Evolutionary conservation across 768 basidiomycete species (phyloP).

Genomic region (Cytidiella melzeri): DNA sequence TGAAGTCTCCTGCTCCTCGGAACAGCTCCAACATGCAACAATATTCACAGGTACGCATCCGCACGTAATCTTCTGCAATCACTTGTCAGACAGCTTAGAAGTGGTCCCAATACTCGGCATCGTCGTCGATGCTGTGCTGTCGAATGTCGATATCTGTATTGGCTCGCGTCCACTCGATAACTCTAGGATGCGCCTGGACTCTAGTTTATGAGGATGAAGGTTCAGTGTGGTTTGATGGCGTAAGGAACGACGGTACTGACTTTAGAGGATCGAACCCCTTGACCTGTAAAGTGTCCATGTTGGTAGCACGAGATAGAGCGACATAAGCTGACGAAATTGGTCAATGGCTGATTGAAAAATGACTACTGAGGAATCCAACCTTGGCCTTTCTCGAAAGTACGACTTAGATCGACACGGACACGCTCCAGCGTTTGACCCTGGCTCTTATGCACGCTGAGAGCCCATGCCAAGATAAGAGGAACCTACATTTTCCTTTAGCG

Average conservation of each 20-base stretch:
- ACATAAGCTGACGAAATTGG: constrained; percentile 62
- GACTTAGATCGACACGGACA: constrained; percentile 71
- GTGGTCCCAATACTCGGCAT: constrained; percentile 3
- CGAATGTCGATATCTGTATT: constrained; percentile 1
- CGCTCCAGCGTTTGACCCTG: constrained; percentile 87
- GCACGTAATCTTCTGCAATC: too few relatives aligned
- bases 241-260: constrained; percentile 29
- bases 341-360: too few relatives aligned
- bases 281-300: constrained; percentile 56
- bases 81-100: too few relatives aligned
- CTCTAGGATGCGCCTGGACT: constrained; percentile 58
- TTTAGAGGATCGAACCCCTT: constrained; percentile 54
- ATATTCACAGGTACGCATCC: too few relatives aligned
- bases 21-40: too few relatives aligned
- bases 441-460: constrained; percentile 82
- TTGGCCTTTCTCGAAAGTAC: constrained; percentile 79
- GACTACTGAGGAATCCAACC: constrained; percentile 30
- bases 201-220: constrained; percentile 27
- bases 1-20: too few relatives aligned
- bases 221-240: not conserved
- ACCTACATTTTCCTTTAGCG: constrained; percentile 33
- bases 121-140: not conserved
- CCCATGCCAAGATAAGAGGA: constrained; percentile 75
- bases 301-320: constrained; percentile 67
- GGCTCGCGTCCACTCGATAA: constrained; percentile 46